Conservation (phyloP, 345 rosid species). For the Linum usitatissimum region DNA sequence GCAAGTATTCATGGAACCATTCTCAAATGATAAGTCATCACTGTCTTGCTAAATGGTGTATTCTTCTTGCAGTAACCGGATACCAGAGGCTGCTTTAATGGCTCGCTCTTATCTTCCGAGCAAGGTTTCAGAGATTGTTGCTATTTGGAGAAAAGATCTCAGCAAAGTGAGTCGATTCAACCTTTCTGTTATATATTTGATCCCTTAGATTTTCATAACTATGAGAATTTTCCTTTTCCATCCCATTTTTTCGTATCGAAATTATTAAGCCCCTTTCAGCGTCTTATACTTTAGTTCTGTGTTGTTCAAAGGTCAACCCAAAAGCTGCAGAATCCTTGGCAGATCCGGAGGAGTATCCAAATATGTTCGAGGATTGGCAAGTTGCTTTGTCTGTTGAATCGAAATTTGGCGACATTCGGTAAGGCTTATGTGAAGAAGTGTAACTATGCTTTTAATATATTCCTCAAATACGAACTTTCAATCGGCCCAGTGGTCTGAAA, state of each 20-base stretch:
- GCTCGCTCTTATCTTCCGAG: slow-evolving; percentile 98
- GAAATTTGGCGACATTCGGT: slow-evolving; percentile 72
- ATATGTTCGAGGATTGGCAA: slow-evolving; percentile 98
- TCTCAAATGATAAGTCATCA: slow-evolving; percentile 9
- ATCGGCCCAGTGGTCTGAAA: not conserved
- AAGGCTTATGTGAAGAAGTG: not conserved
- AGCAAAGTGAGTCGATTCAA: slow-evolving; percentile 42
- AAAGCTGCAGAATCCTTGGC: slow-evolving; percentile 98
- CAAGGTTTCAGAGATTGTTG: slow-evolving; percentile 92
- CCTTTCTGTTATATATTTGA: not conserved
- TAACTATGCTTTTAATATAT: not conserved
- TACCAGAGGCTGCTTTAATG: slow-evolving; percentile 99
- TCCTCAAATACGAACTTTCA: not conserved
- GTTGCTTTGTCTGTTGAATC: slow-evolving; percentile 80
- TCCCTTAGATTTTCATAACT: no score
- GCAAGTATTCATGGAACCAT: slow-evolving; percentile 27
- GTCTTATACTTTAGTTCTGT: not conserved
- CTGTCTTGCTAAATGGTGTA: slow-evolving; percentile 12
- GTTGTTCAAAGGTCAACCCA: slow-evolving; percentile 56
- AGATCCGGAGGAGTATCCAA: slow-evolving; percentile 95
- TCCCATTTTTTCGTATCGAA: not conserved
- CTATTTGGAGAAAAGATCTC: slow-evolving; percentile 95
- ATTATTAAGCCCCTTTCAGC: not conserved
- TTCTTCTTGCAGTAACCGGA: slow-evolving; percentile 67
- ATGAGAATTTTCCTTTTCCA: no score